These are phyloP conservation scores for Diaporthe citriasiana DNA, from an alignment of 2,329 filamentous ascomycete species.

Conservation along the genomic window DNA sequence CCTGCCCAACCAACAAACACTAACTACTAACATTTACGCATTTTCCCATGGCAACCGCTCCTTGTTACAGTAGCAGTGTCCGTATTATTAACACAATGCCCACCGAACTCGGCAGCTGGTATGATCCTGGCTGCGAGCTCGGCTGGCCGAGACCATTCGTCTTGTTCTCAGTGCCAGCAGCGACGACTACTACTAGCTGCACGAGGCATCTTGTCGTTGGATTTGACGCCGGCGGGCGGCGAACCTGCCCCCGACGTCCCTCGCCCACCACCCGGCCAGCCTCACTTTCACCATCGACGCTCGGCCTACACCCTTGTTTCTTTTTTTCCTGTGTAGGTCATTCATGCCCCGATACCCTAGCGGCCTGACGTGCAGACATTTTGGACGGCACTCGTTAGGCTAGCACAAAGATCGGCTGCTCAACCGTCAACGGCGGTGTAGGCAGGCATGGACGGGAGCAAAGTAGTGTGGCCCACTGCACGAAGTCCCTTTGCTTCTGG, in stretches of 20 bases:
- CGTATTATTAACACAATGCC: constrained; percentile 7
- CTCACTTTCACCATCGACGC: constrained; percentile 16
- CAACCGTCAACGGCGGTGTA: constrained; percentile 42
- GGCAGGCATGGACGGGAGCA: constrained; percentile 12
- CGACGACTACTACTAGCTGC: not conserved
- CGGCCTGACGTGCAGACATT: constrained; percentile 19
- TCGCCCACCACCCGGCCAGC: not conserved
- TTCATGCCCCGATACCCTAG: constrained; percentile 20
- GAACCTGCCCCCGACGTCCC: constrained; percentile 4
- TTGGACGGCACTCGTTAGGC: constrained; percentile 17
- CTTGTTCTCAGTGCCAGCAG: not conserved
- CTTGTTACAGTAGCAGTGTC: not conserved
- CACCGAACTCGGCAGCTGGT: constrained; percentile 1
- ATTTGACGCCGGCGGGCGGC: not conserved
- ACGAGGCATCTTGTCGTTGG: not conserved
- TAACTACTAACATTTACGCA: constrained; percentile 14
- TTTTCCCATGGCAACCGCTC: constrained; percentile 27
- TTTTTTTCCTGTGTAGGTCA: not conserved
- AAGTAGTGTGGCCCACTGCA: constrained; percentile 23
- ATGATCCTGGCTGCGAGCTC: constrained; percentile 1
- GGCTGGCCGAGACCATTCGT: not conserved
- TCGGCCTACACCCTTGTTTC: not conserved
- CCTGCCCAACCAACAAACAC: not conserved
- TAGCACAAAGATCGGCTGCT: constrained; percentile 37
- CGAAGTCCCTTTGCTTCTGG: constrained; percentile 29